A percentile compares a stretch with the other conserved stretches of the same genome.
Evolutionary conservation across 108 stramenopile genomes (phyloP).

Genomic region (Cylindrotheca fusiformis): DNA sequence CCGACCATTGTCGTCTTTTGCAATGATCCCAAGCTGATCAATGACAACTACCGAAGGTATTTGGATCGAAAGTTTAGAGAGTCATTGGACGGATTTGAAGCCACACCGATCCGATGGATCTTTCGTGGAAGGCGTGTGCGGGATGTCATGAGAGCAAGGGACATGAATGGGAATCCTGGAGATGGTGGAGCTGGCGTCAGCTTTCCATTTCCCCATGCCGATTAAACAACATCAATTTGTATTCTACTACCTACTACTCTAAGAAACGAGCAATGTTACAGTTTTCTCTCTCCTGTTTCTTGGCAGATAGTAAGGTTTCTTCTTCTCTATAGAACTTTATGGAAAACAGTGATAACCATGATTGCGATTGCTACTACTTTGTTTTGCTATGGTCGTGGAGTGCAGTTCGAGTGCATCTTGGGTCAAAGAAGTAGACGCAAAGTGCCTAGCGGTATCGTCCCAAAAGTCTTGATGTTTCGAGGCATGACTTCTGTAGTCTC

Average conservation of each 20-base stretch:
- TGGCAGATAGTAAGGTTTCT: too few relatives aligned
- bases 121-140: conserved; percentile 91
- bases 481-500: too few relatives aligned
- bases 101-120: conserved; percentile 94
- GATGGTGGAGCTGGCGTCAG: conserved; percentile 81
- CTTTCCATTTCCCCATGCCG: conserved; percentile 83
- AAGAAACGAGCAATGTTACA: too few relatives aligned
- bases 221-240: conserved; percentile 26
- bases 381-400: too few relatives aligned
- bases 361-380: too few relatives aligned
- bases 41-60: conserved; percentile 92
- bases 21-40: conserved; percentile 92
- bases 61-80: conserved; percentile 97
- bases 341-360: too few relatives aligned
- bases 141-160: conserved; percentile 60
- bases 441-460: too few relatives aligned
- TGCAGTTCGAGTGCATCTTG: too few relatives aligned
- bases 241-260: background rate
- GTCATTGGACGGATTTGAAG: conserved; percentile 87
- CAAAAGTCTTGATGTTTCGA: too few relatives aligned
- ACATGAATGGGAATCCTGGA: conserved; percentile 83
- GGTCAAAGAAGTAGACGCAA: too few relatives aligned
- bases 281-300: too few relatives aligned
- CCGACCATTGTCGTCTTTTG: conserved; percentile 95
- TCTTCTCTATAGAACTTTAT: too few relatives aligned